Evolutionary conservation across 345 rosid species (phyloP).

Genomic region (Gossypioides kirkii): DNA sequence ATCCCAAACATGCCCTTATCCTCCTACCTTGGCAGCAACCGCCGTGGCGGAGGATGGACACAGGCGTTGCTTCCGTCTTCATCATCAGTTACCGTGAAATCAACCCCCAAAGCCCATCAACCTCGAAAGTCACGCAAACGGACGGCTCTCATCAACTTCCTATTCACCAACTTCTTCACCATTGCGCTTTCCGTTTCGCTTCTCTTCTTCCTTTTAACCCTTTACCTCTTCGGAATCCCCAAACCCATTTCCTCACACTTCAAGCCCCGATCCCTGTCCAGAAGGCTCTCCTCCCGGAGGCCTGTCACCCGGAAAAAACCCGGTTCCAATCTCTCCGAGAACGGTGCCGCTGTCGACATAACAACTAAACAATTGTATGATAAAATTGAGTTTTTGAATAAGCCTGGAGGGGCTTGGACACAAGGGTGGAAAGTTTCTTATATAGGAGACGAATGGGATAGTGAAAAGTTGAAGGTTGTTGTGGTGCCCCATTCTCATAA

Average conservation of each 20-base stretch:
- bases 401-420: constrained; percentile 91
- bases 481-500: constrained; percentile 98
- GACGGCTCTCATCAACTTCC: constrained; percentile 51
- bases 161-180: constrained; percentile 69
- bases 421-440: constrained; percentile 90
- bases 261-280: constrained; percentile 31
- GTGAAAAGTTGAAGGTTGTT: constrained; percentile 74
- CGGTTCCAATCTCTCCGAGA: not conserved
- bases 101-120: constrained; percentile 35
- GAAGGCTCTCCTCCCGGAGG: constrained; percentile 31
- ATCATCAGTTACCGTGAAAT: constrained; percentile 34
- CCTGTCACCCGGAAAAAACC: constrained; percentile 16
- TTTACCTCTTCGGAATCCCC: constrained; percentile 73
- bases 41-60: constrained; percentile 65
- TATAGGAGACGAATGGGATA: constrained; percentile 81
- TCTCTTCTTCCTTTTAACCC: constrained; percentile 62
- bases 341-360: constrained; percentile 63
- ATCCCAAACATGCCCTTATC: constrained; percentile 57
- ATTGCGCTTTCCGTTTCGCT: constrained; percentile 62
- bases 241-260: constrained; percentile 58
- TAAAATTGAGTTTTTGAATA: constrained; percentile 75
- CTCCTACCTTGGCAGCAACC: constrained; percentile 54
- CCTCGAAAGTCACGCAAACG: constrained; percentile 67
- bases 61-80: constrained; percentile 45
- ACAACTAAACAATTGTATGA: constrained; percentile 86